phyloP scores from a whole-genome alignment of 768 basidiomycete species.

The Russula foetens region DNA sequence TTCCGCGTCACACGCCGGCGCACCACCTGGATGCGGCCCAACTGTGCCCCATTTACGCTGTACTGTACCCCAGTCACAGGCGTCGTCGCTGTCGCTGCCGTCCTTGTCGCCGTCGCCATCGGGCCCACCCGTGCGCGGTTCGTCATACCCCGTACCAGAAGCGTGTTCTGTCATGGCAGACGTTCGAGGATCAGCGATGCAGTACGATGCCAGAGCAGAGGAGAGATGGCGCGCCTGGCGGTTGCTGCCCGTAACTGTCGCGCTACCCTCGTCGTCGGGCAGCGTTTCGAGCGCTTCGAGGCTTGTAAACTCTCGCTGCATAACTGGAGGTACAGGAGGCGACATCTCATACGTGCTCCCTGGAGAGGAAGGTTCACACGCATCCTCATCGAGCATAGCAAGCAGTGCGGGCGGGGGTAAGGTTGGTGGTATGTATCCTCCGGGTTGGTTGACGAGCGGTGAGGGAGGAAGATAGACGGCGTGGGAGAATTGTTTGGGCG shows the following conservation, averaged over 20 bases:
- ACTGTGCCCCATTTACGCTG: constrained; percentile 10
- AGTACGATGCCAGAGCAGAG: not conserved
- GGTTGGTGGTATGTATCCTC: not conserved
- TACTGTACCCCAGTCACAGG: not conserved
- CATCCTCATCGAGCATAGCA: constrained; percentile 2
- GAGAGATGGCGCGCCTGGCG: constrained; percentile 16
- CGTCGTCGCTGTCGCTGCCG: not conserved
- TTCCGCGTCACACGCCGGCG: constrained; percentile 19
- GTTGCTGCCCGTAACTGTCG: not conserved
- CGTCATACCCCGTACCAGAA: not conserved
- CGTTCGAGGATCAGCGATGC: not conserved
- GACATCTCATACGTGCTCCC: constrained; percentile 14
- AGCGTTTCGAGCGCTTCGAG: constrained; percentile 6
- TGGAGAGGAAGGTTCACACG: constrained; percentile 7
- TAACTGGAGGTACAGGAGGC: not conserved
- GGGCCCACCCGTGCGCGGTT: not conserved
- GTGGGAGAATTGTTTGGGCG: not conserved
- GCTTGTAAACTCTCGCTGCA: constrained; percentile 12
- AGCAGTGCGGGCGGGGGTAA: not conserved
- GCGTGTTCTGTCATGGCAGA: constrained; percentile 9
- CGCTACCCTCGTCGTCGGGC: not conserved
- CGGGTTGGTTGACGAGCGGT: not conserved
- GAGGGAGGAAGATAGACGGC: not conserved
- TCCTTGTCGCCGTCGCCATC: not conserved
- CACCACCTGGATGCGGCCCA: constrained; percentile 13